Evolutionary conservation across 331 rosid genomes (phyloP).

Genomic region (Malus hybrid): DNA sequence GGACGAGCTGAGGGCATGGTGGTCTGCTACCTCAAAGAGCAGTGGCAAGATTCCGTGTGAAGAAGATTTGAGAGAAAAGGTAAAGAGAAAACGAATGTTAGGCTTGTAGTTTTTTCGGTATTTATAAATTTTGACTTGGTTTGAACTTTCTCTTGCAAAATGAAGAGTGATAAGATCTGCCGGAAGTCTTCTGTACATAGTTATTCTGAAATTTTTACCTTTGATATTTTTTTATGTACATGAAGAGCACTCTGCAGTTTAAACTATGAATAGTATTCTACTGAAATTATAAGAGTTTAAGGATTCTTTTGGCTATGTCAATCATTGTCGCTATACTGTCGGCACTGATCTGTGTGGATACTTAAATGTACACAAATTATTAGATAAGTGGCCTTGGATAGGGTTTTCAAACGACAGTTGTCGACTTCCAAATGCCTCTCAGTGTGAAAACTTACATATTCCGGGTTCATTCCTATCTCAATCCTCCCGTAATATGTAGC

Average conservation of each 20-base stretch:
- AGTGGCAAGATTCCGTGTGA: slow-evolving; percentile 42
- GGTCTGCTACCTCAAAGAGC: slow-evolving; percentile 44
- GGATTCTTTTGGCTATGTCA: not conserved
- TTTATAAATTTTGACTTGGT: not conserved
- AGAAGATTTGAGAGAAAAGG: slow-evolving; percentile 48
- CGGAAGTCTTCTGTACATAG: not conserved
- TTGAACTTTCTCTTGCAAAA: not conserved
- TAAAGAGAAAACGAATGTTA: slow-evolving; percentile 42
- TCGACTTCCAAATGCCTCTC: not conserved
- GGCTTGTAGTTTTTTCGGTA: slow-evolving; percentile 42
- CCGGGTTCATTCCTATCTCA: not conserved
- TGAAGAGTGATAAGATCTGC: not conserved
- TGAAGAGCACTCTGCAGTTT: too few species aligned
- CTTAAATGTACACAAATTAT: not conserved
- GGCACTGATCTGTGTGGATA: not conserved
- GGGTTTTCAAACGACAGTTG: not conserved
- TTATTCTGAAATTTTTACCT: not conserved
- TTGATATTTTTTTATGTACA: not conserved
- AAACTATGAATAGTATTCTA: too few species aligned
- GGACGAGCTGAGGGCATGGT: slow-evolving; percentile 95
- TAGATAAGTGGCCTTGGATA: not conserved
- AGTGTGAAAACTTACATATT: not conserved
- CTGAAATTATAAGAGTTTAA: too few species aligned
- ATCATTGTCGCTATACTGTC: not conserved
- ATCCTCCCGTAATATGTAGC: not conserved